Evolutionary conservation across 2,329 filamentous ascomycete species (phyloP).

Genomic region (Trematosphaeria pertusa): DNA sequence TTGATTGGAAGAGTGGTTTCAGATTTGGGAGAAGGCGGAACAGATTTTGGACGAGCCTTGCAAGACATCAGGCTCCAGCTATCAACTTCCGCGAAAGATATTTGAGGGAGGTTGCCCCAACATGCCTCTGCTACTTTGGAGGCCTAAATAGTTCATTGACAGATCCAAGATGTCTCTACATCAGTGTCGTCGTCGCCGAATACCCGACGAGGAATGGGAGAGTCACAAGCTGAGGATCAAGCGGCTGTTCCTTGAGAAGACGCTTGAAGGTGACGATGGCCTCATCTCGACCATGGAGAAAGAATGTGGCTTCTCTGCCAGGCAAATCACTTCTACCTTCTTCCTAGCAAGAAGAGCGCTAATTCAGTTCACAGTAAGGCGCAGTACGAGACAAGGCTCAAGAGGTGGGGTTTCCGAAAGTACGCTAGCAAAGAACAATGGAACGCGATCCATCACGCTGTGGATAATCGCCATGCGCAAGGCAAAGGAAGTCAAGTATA

Average conservation of each 20-base stretch:
- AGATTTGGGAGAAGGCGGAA: conserved; percentile 2
- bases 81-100: not conserved
- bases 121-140: too few relatives aligned
- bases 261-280: conserved; percentile 11
- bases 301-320: conserved; percentile 6
- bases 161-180: too few relatives aligned
- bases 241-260: not conserved
- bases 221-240: conserved; percentile 6
- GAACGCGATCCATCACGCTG: not conserved
- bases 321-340: conserved; percentile 2
- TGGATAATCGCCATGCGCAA: not conserved
- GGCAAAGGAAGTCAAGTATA: conserved; percentile 3
- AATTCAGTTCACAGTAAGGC: conserved; percentile 9
- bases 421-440: conserved; percentile 8
- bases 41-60: conserved; percentile 1
- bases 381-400: conserved; percentile 10
- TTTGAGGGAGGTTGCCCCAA: not conserved
- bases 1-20: not conserved
- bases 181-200: conserved; percentile 2
- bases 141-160: too few relatives aligned
- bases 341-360: too few relatives aligned
- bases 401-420: conserved; percentile 11
- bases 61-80: not conserved
- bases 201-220: conserved; percentile 13
- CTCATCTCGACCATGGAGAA: conserved; percentile 8